Base-by-base conservation (phyloP, 441 rosid genomes). In the Euphorbia corollata region DNA sequence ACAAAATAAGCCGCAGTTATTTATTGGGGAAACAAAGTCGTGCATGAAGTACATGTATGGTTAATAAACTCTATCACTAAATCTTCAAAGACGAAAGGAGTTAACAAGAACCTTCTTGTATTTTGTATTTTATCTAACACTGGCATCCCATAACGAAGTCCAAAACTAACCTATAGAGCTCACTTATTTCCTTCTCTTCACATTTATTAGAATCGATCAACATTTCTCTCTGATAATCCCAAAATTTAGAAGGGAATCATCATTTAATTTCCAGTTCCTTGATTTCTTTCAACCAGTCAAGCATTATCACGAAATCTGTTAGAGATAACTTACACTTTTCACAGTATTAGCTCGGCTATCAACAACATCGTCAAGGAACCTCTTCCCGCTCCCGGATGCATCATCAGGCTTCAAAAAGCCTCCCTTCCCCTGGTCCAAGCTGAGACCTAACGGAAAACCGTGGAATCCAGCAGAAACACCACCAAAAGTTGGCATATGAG, bases 391-490 rank as follows among this genome's bases (percentile, higher is more conserved):
- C 32, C 89, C 95, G 27, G 87, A 87, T 5, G 81, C 90, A 5
- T 83, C 97, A 64, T 89, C 91, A 41, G 86, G 86, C 80, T 83
- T 89, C 71, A 87, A 75, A 75, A 84, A 85, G 43, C 87, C 87
- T 68, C 92, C 96, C 74, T 83, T 89, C 15, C 97, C 93, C 84
- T 89, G 91, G 23, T 93, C 99, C 79, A 93, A 78, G 81, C 99
- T 89, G 74, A 93, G 77, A 7, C 93, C 97, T 57, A 87, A 62
- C 6, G 99, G 99, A 60, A 94, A 94, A 53, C 88, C 90, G 36
- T 85, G 97, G 80, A 79, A 87, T 50, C 87, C 90, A 32, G 72
- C 80, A 16, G 59, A 39, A 23, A 53, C 82, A 11, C 83, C 85
- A 34, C 87, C 91, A 27, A 86, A 78, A 19, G 83, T 61, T 45